Conservation (phyloP, 1,284 basidiomycete genomes). For the Bondarzewia mesenterica region DNA sequence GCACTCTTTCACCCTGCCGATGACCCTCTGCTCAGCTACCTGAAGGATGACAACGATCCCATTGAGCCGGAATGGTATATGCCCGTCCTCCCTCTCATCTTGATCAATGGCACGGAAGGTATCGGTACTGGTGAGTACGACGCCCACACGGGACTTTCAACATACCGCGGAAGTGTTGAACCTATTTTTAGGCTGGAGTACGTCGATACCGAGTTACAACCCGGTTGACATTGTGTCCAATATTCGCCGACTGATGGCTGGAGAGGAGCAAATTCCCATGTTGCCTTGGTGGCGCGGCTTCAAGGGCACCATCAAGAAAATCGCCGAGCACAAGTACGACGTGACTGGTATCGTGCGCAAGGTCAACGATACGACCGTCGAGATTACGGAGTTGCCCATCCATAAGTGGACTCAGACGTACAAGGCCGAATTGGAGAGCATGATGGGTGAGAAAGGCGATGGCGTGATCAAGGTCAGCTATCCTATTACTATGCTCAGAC, state of each 20-base stretch:
- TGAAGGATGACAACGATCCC: slow-evolving; percentile 81
- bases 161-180: background rate
- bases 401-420: slow-evolving; percentile 93
- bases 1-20: slow-evolving; percentile 80
- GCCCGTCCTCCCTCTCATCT: slow-evolving; percentile 82
- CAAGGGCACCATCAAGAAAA: slow-evolving; percentile 79
- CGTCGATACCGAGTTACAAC: slow-evolving; percentile 90
- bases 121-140: slow-evolving; percentile 81
- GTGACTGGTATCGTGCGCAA: slow-evolving; percentile 73
- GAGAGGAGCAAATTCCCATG: slow-evolving; percentile 83
- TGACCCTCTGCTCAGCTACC: slow-evolving; percentile 77
- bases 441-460: slow-evolving; percentile 75
- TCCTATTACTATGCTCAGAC: background rate
- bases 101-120: slow-evolving; percentile 95
- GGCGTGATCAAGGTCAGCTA: slow-evolving; percentile 53
- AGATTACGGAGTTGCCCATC: slow-evolving; percentile 94
- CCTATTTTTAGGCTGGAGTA: slow-evolving; percentile 80
- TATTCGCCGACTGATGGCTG: slow-evolving; percentile 80
- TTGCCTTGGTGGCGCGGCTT: slow-evolving; percentile 98
- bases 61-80: slow-evolving; percentile 98
- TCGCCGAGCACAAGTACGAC: slow-evolving; percentile 83
- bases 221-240: slow-evolving; percentile 88
- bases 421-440: slow-evolving; percentile 84
- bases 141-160: background rate
- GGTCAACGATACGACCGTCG: slow-evolving; percentile 81